Evolutionary conservation across 2,329 filamentous ascomycete species (phyloP), one percentile per base, ranked within the genome.

Genomic region (Phialophora chinensis): DNA sequence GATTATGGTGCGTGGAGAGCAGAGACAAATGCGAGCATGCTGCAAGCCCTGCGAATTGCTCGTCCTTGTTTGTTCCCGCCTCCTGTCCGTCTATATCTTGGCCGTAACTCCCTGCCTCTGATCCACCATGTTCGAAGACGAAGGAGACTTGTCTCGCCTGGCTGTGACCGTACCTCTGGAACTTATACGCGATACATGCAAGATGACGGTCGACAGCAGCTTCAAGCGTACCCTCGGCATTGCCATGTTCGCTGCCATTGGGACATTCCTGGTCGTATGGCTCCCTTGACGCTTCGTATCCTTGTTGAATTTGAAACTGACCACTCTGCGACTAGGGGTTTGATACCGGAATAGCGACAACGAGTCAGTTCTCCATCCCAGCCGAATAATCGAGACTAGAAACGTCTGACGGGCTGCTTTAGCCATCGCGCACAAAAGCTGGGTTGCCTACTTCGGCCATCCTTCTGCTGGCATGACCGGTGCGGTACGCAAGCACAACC

Each of bases 271-370:
- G 61, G 87, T 86, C 73, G 84, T 85, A 79, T 52, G 83, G 74
- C 7, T n/a, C 47, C 25, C 42, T 10, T 7, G n/a, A 31, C 29
- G 4, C 29, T 31, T 31, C 29, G 29, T 31, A 7, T 3, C n/a
- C n/a, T 23, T 6, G 4, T 14, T 33, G 42, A 7, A n/a, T 35
- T 57, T n/a, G 44, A 44, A 17, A n/a, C 31, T 12, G 14, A 42
- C 58, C 20, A 63, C 54, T 23, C 17, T n/a, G 42, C 12, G 29
- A n/a, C 17, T 69, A 85, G 84, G 85, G 85, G 2, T 87, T 87
- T 66, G 85, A 87, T 72, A 87, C 85, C 0, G 85, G 85, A 31
- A 87, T 87, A 63, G 85, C 84, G 3, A 88, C 85, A 14, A 87
- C 85, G 14, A 87, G 68, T 69, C 20, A 55, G 68, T 66, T 29